Evolutionary conservation across 192 early-diverging fungal genomes (phyloP), one percentile per base, ranked within the genome.

Genomic region (Backusella mclennaniae): DNA sequence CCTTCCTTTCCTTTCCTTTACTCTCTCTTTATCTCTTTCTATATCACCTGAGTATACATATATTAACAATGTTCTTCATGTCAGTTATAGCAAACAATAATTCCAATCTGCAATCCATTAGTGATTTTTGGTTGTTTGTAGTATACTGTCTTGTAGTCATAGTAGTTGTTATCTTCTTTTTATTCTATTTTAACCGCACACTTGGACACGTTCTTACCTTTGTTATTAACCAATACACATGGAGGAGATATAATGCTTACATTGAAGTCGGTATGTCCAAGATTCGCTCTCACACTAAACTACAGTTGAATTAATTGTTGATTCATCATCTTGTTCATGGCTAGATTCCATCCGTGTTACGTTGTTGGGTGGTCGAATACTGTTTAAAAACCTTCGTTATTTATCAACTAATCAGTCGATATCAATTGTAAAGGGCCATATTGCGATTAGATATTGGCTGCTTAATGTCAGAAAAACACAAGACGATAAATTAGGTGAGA

Each of bases 311-410:
- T 6, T 9, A 63, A 29, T 12, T 44, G 42, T 44, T 17, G 12
- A 12, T 63, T 63, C 56, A 63, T 63, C 56, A 63, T 63, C 23
- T 56, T 36, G 56, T 26, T n/a, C 3, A 71, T 66, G 38, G 11
- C 1, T 73, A 94, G 92, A 92, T 36, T 93, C 94, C 5, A 53
- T 95, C 19, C 84, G 89, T 33, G 82, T 95, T 39, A 86, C 92
- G 1, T 85, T 91, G 1, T 79, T 95, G 21, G 91, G 89, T 31
- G 94, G 93, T 19, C 88, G 90, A 71, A 85, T 95, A 39, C 85
- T 94, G 23, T 95, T 95, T 84, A 89, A 88, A 67, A 94, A 94
- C 76, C 80, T 95, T 42, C 84, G 90, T 35, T 93, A 93, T 77
- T 76, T 87, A 67, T 90, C 92, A 15, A 87, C 84, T 26, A 94